Evolutionary conservation across 164 flowering plant species (phyloP), one percentile per base, ranked within the genome.

Genomic region (Magnolia officinalis): DNA sequence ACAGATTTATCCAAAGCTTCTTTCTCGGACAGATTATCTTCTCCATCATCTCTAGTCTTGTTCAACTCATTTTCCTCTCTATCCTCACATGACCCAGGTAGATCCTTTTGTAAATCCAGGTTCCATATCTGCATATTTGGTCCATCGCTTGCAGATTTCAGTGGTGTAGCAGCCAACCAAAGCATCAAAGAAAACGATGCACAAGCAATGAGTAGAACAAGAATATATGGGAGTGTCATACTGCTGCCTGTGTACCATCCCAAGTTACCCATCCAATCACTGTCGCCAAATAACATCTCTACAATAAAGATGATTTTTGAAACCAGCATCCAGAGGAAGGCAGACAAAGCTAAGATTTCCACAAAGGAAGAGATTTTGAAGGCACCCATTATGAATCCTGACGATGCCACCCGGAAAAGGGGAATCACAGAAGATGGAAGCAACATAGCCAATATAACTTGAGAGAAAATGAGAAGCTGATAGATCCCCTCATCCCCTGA

Each of bases 391-490:
- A 94, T 83, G 49, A 85, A 69, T 76, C 89, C 83, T 55, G 98
- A 92, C 1, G 97, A 87, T 19, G 99, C 96, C 66, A 96, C 85
- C n/a, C 98, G 88, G 77, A 92, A 90, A 50, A 96, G 95, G 10
- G 98, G 98, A 73, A 96, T 87, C 73, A 93, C 90, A 76, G 98
- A 90, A 79, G 99, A 90, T 64, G 99, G 99, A 79, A 96, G 93
- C 77, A 90, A 75, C 82, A 96, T 79, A 73, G 96, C 96, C 68
- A 89, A 82, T 83, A 96, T 64, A 76, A 94, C 96, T 83, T 96
- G 99, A 23, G 91, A 77, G 77, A 86, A 89, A 78, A 94, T 85
- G 70, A 96, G 93, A 78, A 94, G 81, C 72, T 94, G 97, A 81
- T 90, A 96, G 75, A 91, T 72, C 72, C 98, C 98, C 77, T 96